These are phyloP conservation scores for Sisymbrium irio DNA, from an alignment of 345 rosid genomes.

Conservation along the genomic window DNA sequence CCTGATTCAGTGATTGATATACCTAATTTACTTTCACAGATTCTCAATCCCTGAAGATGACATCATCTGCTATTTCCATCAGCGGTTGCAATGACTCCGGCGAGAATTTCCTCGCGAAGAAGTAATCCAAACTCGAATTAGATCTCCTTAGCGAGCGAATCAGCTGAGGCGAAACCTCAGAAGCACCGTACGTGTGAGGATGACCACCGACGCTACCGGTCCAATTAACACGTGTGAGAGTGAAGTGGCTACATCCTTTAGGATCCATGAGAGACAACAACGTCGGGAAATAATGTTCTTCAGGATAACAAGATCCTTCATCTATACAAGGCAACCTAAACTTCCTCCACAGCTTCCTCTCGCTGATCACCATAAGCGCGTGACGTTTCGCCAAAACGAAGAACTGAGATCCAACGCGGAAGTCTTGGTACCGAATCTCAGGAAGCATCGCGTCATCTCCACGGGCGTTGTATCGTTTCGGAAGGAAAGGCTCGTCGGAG, in stretches of 20 bases:
- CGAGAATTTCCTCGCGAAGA: constrained; percentile 80
- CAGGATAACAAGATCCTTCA: constrained; percentile 66
- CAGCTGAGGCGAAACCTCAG: constrained; percentile 52
- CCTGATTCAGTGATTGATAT: not conserved
- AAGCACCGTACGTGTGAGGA: constrained; percentile 48
- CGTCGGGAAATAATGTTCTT: constrained; percentile 90
- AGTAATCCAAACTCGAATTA: constrained; percentile 46
- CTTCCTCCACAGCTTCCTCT: constrained; percentile 71
- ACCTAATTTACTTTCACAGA: constrained; percentile 14
- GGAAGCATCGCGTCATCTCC: constrained; percentile 66
- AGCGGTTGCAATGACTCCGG: constrained; percentile 61
- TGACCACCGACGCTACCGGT: constrained; percentile 71
- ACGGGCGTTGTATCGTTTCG: constrained; percentile 60
- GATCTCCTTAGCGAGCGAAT: constrained; percentile 50
- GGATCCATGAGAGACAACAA: constrained; percentile 70
- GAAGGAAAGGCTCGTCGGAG: constrained; percentile 54
- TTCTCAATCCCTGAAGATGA: constrained; percentile 61
- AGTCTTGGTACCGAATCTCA: constrained; percentile 53
- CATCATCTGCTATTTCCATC: constrained; percentile 66
- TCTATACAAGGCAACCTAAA: constrained; percentile 62
- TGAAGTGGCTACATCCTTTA: constrained; percentile 54
- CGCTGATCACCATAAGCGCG: constrained; percentile 58
- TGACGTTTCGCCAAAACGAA: constrained; percentile 69
- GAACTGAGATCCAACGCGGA: constrained; percentile 90
- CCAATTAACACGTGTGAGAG: constrained; percentile 88